These are phyloP conservation scores for Penicillium palitans DNA, from an alignment of 2,329 filamentous ascomycete species.

Conservation along the genomic window DNA sequence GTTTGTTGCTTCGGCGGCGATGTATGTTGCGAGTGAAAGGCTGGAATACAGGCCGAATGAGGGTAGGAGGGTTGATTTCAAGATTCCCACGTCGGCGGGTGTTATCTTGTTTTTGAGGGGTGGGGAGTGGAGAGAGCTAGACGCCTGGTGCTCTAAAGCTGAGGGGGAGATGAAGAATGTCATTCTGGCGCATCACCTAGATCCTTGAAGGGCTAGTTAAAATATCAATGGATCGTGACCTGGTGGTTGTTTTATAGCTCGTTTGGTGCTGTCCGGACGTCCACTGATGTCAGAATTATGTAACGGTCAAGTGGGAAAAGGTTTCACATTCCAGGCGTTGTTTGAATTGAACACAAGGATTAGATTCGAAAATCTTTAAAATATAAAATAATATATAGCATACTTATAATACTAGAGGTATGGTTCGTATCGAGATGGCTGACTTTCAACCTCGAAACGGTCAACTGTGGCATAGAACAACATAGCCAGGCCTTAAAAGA, in stretches of 20 bases:
- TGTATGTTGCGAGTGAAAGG: slow-evolving; percentile 55
- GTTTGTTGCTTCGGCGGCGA: slow-evolving; percentile 53
- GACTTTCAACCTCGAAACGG: not conserved
- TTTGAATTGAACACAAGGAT: no score
- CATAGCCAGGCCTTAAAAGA: not conserved
- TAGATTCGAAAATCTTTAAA: no score
- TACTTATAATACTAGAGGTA: no score
- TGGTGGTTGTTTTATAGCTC: not conserved
- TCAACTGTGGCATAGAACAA: not conserved
- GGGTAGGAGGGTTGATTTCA: slow-evolving; percentile 56
- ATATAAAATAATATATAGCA: no score
- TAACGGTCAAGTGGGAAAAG: slow-evolving; percentile 2
- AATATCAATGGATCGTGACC: not conserved
- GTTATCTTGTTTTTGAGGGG: slow-evolving; percentile 10
- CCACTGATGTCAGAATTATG: slow-evolving; percentile 21
- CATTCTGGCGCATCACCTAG: not conserved
- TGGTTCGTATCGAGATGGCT: no score
- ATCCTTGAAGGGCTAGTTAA: not conserved
- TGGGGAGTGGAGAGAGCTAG: not conserved
- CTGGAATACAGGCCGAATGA: slow-evolving; percentile 56
- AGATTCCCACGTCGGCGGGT: slow-evolving; percentile 49
- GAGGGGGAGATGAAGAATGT: slow-evolving; percentile 1
- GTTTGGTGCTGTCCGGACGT: not conserved
- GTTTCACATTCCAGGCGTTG: not conserved
- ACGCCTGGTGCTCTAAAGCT: not conserved